Evolutionary conservation across 73 alveolate species (phyloP).

Genomic region (Paramecium sexaurelia): DNA sequence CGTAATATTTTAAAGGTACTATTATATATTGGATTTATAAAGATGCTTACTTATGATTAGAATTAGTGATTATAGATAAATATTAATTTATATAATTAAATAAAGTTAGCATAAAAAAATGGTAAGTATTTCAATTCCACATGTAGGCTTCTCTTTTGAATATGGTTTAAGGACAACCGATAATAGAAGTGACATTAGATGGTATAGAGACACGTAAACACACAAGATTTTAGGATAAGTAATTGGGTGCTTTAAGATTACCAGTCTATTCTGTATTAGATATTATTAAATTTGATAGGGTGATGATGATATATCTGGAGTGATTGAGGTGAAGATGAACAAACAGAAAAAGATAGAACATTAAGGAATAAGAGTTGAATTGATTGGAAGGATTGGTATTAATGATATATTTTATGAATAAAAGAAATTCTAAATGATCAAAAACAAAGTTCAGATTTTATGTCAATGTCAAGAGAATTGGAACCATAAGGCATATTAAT

Average conservation of each 20-base stretch:
- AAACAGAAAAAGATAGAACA: slow-evolving; percentile 60
- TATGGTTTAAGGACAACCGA: slow-evolving; percentile 49
- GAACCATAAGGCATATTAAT: slow-evolving; percentile 59
- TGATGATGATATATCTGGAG: slow-evolving; percentile 67
- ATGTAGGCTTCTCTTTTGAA: slow-evolving; percentile 30
- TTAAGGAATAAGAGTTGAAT: slow-evolving; percentile 66
- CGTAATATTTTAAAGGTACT: background rate
- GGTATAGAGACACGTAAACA: slow-evolving; percentile 66
- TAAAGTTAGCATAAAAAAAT: background rate
- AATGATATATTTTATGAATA: background rate
- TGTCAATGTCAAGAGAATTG: slow-evolving; percentile 69
- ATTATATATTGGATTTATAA: background rate
- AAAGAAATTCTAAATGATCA: slow-evolving; percentile 60
- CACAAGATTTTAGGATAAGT: slow-evolving; percentile 56
- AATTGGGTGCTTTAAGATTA: slow-evolving; percentile 46
- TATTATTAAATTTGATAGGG: slow-evolving; percentile 39
- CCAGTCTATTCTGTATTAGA: slow-evolving; percentile 62
- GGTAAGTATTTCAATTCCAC: background rate
- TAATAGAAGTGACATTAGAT: slow-evolving; percentile 53
- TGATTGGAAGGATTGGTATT: slow-evolving; percentile 64
- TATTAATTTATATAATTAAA: background rate
- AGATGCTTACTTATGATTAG: background rate
- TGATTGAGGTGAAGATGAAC: slow-evolving; percentile 47
- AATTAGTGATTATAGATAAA: background rate
- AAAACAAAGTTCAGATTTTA: slow-evolving; percentile 64